Conservation (phyloP, 345 rosid species). For the Diplotaxis tenuifolia region DNA sequence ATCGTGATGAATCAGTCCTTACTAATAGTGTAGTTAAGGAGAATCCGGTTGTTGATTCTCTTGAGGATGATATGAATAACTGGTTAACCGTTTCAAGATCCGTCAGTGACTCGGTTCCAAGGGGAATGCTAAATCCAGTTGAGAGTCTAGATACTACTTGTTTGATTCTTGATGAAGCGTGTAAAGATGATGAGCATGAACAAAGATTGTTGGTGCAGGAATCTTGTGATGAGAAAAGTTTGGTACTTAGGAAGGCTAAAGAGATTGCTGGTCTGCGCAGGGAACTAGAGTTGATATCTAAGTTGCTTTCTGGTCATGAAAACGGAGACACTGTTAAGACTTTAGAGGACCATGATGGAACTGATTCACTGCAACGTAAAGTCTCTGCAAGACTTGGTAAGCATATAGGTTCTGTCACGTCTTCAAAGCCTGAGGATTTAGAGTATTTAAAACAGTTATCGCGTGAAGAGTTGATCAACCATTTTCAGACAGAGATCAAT, state of each 20-base stretch:
- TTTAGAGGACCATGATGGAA: slow-evolving; percentile 26
- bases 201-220: slow-evolving; percentile 24
- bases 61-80: slow-evolving; percentile 44
- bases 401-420: slow-evolving; percentile 33
- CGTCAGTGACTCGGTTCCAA: slow-evolving; percentile 65
- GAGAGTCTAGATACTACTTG: too few species aligned
- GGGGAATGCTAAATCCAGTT: slow-evolving; percentile 53
- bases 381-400: slow-evolving; percentile 43
- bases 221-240: slow-evolving; percentile 33
- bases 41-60: slow-evolving; percentile 38
- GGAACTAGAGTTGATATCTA: slow-evolving; percentile 60
- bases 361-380: slow-evolving; percentile 43
- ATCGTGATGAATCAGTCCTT: background rate
- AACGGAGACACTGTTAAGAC: slow-evolving; percentile 44
- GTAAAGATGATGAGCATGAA: slow-evolving; percentile 49
- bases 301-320: slow-evolving; percentile 46
- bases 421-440: slow-evolving; percentile 44
- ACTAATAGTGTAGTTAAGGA: slow-evolving; percentile 28
- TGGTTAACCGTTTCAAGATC: slow-evolving; percentile 55
- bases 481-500: slow-evolving; percentile 59
- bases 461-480: slow-evolving; percentile 42
- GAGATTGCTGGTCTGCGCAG: slow-evolving; percentile 57
- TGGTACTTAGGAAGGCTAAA: slow-evolving; percentile 44
- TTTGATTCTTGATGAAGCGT: slow-evolving; percentile 12
- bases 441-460: slow-evolving; percentile 46